phyloP scores from a whole-genome alignment of 202 grass and related monocot species.

The Zoysia matrella region DNA sequence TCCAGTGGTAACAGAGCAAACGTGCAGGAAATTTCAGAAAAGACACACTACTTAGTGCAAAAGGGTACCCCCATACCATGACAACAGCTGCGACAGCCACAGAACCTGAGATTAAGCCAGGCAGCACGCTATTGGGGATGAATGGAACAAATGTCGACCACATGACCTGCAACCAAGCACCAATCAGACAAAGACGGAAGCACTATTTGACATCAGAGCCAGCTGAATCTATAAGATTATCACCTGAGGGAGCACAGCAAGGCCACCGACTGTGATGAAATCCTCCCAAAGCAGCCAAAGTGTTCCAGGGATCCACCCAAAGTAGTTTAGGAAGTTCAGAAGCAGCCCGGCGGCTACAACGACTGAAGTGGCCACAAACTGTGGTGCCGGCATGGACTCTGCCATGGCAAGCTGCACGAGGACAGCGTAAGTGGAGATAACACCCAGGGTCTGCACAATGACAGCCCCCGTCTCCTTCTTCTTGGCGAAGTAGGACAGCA shows the following conservation, averaged over 20 bases:
- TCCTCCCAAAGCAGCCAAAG: slow-evolving; percentile 91
- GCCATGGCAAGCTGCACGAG: slow-evolving; percentile 85
- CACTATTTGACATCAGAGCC: background rate
- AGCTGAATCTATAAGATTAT: slow-evolving; percentile 9
- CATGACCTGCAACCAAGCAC: slow-evolving; percentile 75
- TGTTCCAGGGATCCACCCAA: slow-evolving; percentile 59
- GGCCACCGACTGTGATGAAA: slow-evolving; percentile 82
- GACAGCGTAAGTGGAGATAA: slow-evolving; percentile 79
- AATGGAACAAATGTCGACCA: slow-evolving; percentile 91
- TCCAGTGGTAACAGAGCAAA: slow-evolving; percentile 22
- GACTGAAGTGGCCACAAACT: slow-evolving; percentile 60
- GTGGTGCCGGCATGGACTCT: slow-evolving; percentile 77
- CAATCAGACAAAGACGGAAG: slow-evolving; percentile 19
- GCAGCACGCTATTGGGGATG: slow-evolving; percentile 41
- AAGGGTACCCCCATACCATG: slow-evolving; percentile 54
- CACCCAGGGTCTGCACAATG: slow-evolving; percentile 81
- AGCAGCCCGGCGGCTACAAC: slow-evolving; percentile 75
- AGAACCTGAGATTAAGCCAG: slow-evolving; percentile 68
- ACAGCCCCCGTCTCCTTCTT: slow-evolving; percentile 92
- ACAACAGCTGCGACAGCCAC: slow-evolving; percentile 66
- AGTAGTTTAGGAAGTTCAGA: slow-evolving; percentile 92
- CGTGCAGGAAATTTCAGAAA: background rate
- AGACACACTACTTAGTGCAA: slow-evolving; percentile 3
- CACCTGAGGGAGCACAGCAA: slow-evolving; percentile 89
- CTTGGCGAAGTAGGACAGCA: slow-evolving; percentile 93